A percentile compares a stretch with the other conserved stretches of the same genome.
Evolutionary conservation across 305 asterid genomes (phyloP).

Genomic region (Fraxinus greggii): DNA sequence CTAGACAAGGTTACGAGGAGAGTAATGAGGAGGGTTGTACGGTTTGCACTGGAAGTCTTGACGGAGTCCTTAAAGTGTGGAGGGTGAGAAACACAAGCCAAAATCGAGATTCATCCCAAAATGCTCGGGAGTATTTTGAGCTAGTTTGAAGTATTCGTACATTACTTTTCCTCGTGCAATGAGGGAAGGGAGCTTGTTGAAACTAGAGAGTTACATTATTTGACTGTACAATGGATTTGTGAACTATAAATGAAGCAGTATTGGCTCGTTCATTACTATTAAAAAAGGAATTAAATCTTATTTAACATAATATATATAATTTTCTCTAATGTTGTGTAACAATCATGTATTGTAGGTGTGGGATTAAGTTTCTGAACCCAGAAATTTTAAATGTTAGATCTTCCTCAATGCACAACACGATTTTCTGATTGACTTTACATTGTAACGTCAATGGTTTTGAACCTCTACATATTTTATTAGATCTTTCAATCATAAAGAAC

Average conservation of each 20-base stretch:
- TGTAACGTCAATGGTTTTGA: background rate
- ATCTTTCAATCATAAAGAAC: background rate
- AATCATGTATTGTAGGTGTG: background rate
- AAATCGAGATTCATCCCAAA: slow-evolving; percentile 26
- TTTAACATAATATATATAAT: no score
- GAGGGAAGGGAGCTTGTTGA: background rate
- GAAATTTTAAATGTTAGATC: background rate
- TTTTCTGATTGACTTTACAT: background rate
- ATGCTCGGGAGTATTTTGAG: slow-evolving; percentile 69
- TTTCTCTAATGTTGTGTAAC: background rate
- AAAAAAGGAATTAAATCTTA: no score
- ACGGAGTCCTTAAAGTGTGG: slow-evolving; percentile 87
- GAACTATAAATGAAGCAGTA: background rate
- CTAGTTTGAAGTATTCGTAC: slow-evolving; percentile 26
- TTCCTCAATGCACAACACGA: background rate
- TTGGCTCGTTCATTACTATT: background rate
- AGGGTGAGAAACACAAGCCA: slow-evolving; percentile 40
- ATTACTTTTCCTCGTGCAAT: background rate
- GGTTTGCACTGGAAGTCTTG: slow-evolving; percentile 80
- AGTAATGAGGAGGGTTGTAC: slow-evolving; percentile 60
- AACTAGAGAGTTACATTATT: background rate
- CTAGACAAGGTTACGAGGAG: slow-evolving; percentile 40
- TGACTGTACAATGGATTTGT: background rate
- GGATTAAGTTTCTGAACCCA: background rate
- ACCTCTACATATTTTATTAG: background rate